Base-by-base conservation (phyloP, 2,329 filamentous ascomycete genomes). In the Penicillium brevicompactum region DNA sequence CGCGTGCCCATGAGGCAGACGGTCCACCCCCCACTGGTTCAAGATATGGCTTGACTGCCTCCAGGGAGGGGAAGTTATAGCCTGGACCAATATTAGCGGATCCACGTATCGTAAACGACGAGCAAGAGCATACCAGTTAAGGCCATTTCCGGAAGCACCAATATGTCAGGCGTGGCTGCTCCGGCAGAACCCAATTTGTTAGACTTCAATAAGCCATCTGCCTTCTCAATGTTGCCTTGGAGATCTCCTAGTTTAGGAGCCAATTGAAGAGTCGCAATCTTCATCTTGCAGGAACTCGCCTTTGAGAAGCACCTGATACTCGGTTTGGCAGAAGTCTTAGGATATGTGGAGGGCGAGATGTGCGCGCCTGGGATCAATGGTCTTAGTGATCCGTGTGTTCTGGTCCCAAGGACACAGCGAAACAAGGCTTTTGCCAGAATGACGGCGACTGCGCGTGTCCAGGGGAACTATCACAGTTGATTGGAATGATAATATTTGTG, bases 81-180 rank as follows among this genome's bases (percentile, higher is more conserved):
- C 85, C 85, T 80, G 65, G 16, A 59, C n/a, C 13, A 6, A 14
- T 11, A 18, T 18, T 37, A 11, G 22, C 43, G 16, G 9, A 10
- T 9, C 32, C 38, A 41, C 49, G 42, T 45, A 24, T 22, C 18
- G 10, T n/a, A 8, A 22, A 13, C 16, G 6, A 37, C 21, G 3
- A 37, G 9, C 10, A 37, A 56, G n/a, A 14, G 58, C 70, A 62
- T 70, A 84, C 82, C 82, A 52, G 81, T 81, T 68, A 88, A 83
- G 4, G 84, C 84, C 66, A 87, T 72, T 70, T 88, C 85, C 0
- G 85, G 84, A 42, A 88, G 71, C 3, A 87, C 78, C 24, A 88
- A 75, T 58, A 87, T 75, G 67, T 86, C 83, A 30, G 85, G 68
- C 43, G 64, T 65, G 49, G 62, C 57, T 9, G 48, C 57, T 31